A percentile compares a stretch with the other conserved stretches of the same genome.
phyloP scores from a whole-genome alignment of 345 rosid species.

The Barbarea vulgaris region DNA sequence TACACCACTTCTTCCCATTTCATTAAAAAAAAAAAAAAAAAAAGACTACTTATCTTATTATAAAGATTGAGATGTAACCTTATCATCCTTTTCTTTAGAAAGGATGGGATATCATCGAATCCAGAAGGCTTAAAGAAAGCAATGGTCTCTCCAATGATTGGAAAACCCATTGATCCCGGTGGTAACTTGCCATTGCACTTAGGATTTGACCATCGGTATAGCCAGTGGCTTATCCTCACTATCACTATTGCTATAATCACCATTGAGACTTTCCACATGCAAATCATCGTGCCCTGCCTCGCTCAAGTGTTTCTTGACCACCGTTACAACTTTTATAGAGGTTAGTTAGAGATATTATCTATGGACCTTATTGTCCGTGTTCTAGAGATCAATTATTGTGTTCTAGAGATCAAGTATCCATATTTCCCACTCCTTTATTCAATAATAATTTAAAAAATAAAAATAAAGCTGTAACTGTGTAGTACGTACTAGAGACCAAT shows the following conservation, averaged over 20 bases:
- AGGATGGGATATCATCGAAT: background rate
- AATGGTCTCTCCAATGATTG: conserved; percentile 8
- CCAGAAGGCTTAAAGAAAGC: conserved; percentile 11
- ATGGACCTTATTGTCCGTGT: background rate
- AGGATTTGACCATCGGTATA: conserved; percentile 16
- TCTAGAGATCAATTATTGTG: no score
- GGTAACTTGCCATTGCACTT: conserved; percentile 14
- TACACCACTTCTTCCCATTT: background rate
- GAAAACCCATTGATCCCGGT: conserved; percentile 26
- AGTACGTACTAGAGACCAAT: no score
- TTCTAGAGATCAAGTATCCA: no score
- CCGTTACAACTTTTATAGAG: background rate
- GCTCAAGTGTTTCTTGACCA: background rate
- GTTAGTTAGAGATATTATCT: background rate
- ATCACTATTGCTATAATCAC: background rate
- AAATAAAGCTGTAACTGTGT: no score
- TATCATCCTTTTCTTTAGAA: background rate
- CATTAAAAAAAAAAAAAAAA: no score
- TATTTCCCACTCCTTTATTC: no score
- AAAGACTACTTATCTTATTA: no score
- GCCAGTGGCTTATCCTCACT: background rate
- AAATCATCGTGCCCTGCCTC: background rate
- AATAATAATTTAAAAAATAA: no score
- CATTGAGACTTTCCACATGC: background rate
- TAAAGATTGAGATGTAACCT: background rate